Base-by-base conservation (phyloP, 2,329 filamentous ascomycete genomes). In the Xylariaceae sp. region DNA sequence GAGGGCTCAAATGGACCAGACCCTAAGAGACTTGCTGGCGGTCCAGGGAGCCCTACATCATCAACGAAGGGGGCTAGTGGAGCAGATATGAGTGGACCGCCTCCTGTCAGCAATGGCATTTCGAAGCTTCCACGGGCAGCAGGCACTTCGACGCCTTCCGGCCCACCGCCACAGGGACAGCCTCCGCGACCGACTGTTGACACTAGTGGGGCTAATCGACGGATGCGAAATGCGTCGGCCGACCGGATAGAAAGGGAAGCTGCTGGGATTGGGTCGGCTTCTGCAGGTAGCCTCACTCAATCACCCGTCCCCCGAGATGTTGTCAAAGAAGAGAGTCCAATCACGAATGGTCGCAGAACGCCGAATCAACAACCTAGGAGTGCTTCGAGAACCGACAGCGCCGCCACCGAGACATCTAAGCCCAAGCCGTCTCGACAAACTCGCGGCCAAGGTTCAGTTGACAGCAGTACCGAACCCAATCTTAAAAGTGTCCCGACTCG, bases 381-480 rank as follows among this genome's bases (percentile, higher is more conserved):
- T 55, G 70, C 67, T 31, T 73, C 76, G 40, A 75, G 72, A 61
- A 65, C 73, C 43, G 74, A 82, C 8, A 71, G 67, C 31, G 59
- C 61, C 9, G 69, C 71, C 12, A 21, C 65, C 21, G 71, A 75
- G 9, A 53, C 54, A 26, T 78, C 80, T n/a, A 77, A 74, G 48
- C 75, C 77, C 3, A 77, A 76, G 50, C 75, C 83, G 23, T 55
- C 67, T 9, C 82, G 84, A 39, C 83, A 84, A 61, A 79, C 80
- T 39, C 81, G 85, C 16, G 79, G 82, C 31, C 87, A 88, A 68
- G 82, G 82, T 24, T 89, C 89, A 0, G 77, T 90, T 11, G 91
- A 95, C 63, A 90, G 84, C 66, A 83, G 82, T 2, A 82, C 82
- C 23, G 88, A 91, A 61, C 78, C 81, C 3, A 73, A 76, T 1